phyloP scores from a whole-genome alignment of 2,329 filamentous ascomycete species.

The Aureobasidium sp. region DNA sequence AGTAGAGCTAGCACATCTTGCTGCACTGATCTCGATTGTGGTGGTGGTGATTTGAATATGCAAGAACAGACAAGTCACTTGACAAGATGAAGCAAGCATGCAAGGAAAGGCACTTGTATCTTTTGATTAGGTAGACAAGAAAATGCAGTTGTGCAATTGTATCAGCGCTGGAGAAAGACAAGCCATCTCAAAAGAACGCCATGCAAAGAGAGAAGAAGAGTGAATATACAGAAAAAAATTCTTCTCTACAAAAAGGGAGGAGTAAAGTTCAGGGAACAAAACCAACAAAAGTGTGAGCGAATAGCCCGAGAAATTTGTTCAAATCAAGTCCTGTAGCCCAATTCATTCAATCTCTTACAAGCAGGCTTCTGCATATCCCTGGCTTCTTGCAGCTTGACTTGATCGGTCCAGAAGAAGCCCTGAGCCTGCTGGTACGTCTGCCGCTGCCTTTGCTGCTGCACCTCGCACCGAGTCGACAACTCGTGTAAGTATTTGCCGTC shows the following conservation, averaged over 20 bases:
- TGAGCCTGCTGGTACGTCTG: slow-evolving; percentile 67
- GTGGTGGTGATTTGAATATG: too few relatives aligned
- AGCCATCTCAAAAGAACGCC: background rate
- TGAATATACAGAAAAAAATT: background rate
- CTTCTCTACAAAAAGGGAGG: background rate
- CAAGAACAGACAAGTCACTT: too few relatives aligned
- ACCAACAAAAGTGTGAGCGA: background rate
- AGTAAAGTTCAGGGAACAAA: background rate
- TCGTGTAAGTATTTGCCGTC: slow-evolving; percentile 63
- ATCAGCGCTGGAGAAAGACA: too few relatives aligned
- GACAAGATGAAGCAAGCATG: too few relatives aligned
- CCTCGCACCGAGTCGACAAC: slow-evolving; percentile 63
- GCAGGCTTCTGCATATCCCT: slow-evolving; percentile 50
- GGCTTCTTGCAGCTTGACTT: slow-evolving; percentile 68
- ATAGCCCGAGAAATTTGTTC: background rate
- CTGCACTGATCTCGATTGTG: too few relatives aligned
- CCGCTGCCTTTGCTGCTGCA: slow-evolving; percentile 57
- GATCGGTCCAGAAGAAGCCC: slow-evolving; percentile 79
- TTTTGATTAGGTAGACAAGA: too few relatives aligned
- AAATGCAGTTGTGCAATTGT: too few relatives aligned
- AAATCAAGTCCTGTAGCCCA: slow-evolving; percentile 30
- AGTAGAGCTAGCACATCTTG: too few relatives aligned
- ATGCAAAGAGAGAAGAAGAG: background rate
- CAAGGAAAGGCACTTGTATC: too few relatives aligned
- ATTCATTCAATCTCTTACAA: slow-evolving; percentile 47